Evolutionary conservation across 768 basidiomycete species (phyloP), one percentile per base, ranked within the genome.

Genomic region (Phylloporus rhodoxanthus): DNA sequence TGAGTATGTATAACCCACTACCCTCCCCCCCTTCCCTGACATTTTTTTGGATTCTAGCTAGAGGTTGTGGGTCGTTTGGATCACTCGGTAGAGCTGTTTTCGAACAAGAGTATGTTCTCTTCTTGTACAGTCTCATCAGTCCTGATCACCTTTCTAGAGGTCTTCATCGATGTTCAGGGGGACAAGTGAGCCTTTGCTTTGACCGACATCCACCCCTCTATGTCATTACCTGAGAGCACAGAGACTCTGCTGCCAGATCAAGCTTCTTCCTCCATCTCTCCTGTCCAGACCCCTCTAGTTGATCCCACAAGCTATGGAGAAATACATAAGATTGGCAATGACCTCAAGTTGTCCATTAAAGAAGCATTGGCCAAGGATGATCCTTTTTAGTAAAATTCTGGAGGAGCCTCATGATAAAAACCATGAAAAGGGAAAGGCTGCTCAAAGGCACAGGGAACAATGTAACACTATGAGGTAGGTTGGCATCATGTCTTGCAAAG

Each of bases 11-110:
- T 62, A 54, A 54, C 56, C 47, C 45, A 28, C 40, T 54, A 51
- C 55, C 42, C 59, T 56, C 59, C 52, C 57, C 49, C 48, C 60
- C 57, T 54, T 59, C 59, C 47, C 49, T 58, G 45, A 59, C 57
- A 17, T 52, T 8, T 42, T 28, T 28, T 50, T 13, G 52, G 50
- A 41, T 51, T 37, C 60, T 33, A 55, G 53, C 55, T 69, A 96
- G 94, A 96, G 84, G 90, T 97, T 57, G 87, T 97, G 70, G 95
- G 96, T 40, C 86, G 96, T 51, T 75, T 98, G 47, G 95, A 99
- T 70, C 88, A 89, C 61, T 76, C 98, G 17, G 92, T 95, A 15
- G 96, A 99, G 85, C 87, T 43, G 89, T 97, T 33, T 96, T 83
- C 61, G 94, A 97, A 82, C 57, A 96, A 99, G 70, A 85, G 92